Conservation (phyloP, 2,329 filamentous ascomycete species). For the Neurospora sp. region DNA sequence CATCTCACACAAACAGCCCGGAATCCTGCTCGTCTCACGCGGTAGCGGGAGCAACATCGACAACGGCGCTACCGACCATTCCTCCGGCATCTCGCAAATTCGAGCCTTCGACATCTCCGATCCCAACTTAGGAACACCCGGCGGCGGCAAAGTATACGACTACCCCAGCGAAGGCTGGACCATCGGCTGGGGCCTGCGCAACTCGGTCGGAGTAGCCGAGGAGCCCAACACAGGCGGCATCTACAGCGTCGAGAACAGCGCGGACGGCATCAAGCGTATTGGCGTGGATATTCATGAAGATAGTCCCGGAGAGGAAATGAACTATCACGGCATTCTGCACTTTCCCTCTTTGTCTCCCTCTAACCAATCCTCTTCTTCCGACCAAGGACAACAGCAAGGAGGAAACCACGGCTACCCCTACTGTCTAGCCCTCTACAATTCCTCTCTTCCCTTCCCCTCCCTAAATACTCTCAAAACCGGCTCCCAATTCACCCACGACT, state of each 20-base stretch:
- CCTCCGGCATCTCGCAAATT: conserved; percentile 49
- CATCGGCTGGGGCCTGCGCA: conserved; percentile 58
- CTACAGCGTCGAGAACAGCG: conserved; percentile 53
- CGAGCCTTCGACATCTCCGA: conserved; percentile 42
- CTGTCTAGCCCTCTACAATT: conserved; percentile 59
- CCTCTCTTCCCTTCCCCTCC: conserved; percentile 31
- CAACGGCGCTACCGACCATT: conserved; percentile 30
- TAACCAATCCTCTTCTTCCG: conserved; percentile 16
- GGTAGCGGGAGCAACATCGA: conserved; percentile 53
- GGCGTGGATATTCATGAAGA: conserved; percentile 50
- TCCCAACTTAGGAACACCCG: conserved; percentile 9
- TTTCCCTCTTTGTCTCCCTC: neutral
- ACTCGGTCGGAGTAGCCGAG: conserved; percentile 58
- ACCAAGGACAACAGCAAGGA: conserved; percentile 21
- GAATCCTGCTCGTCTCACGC: conserved; percentile 50
- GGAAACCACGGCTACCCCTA: conserved; percentile 62
- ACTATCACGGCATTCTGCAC: conserved; percentile 52
- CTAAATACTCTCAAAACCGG: conserved; percentile 33
- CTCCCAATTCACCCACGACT: conserved; percentile 37
- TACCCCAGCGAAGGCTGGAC: conserved; percentile 37
- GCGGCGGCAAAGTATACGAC: conserved; percentile 26
- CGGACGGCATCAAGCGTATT: conserved; percentile 47
- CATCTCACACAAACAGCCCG: conserved; percentile 39
- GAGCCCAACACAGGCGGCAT: conserved; percentile 38
- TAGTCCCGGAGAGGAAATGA: conserved; percentile 64